Evolutionary conservation across 2,329 filamentous ascomycete species (phyloP), one percentile per base, ranked within the genome.

Genomic region (Aspergillus novofumigatus): DNA sequence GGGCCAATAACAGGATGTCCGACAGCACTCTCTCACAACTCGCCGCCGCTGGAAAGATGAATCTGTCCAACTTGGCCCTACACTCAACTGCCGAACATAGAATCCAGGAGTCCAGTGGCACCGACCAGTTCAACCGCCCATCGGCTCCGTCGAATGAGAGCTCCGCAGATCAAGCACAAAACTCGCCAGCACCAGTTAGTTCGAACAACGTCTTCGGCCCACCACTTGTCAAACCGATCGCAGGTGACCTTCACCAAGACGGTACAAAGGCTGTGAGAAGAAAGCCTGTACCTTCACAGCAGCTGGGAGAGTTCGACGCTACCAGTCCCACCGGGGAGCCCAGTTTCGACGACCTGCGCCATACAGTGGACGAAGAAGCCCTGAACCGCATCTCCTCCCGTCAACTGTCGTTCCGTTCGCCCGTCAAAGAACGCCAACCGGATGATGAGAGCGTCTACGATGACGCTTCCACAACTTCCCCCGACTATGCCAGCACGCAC

Each of bases 1-100:
- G 86, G 62, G 91, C 90, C 52, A 94, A 91, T 65, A 92, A 88
- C 64, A 87, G 91, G 23, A 86, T 97, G 71, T 96, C 94, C 26
- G 84, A 82, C 64, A 86, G 86, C 1, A 97, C 93, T 0, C 80
- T 97, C 49, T 83, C 87, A 48, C 91, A 97, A 69, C 81, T 97
- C 70, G 86, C 85, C 32, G 88, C 87, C 63, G 89, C 65, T 49
- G 85, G 84, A 54, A 83, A 82, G 23, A 72, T 84, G 51, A 69
- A 77, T 49, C 69, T 69, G 65, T 53, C 69, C 59, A 62, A 68
- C 57, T 74, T 75, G 45, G 69, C 71, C 25, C 74, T 59, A 29
- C 72, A 54, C 70, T 73, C 54, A 71, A 74, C 54, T 67, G 73
- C 57, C 72, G 77, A 52, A 17, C 60, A 59, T 77, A 77, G 70